Evolutionary conservation across 306 rosid species (phyloP), one percentile per base, ranked within the genome.

Genomic region (Vigna mungo): DNA sequence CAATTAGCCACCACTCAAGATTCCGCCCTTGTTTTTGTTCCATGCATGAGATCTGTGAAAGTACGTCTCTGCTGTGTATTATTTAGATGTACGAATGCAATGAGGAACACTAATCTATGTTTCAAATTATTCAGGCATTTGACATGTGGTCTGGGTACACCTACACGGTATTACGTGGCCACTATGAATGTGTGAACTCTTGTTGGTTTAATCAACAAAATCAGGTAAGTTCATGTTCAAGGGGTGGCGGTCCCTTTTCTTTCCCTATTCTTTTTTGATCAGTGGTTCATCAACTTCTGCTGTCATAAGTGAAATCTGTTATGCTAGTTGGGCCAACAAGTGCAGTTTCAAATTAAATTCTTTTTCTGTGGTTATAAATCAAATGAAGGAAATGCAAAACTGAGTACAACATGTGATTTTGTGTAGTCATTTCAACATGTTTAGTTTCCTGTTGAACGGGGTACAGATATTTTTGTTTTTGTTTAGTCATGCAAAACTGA

Each of bases 41-140:
- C 99, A 64, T 95, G 99, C 96, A 92, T 90, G 97, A 76, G 92
- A 75, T 30, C 94, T 82, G 96, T 89, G 78, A 95, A 95, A 84
- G 97, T 92, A 86, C 9, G 30, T 27, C 53, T 68, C 74, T 44
- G 51, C 8, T 43, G 58, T 44, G 21, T 59, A 68, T 67, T 81
- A 41, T 68, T 49, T 83, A 52, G 18, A 71, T 54, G 20, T 34
- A 58, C 41, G 69, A 52, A 70, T 73, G 75, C 65, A 65, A 78
- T 27, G 41, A 17, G 34, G 43, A 72, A 79, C 34, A 44, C 80
- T 81, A 48, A 70, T 72, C 46, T 73, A 72, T 77, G 62, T 63
- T 67, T 52, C 53, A 39, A 80, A 76, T 69, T 86, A 66, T 89
- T 56, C 81, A 95, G 97, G 96, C 88, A 56, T 92, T 95, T 77